Base-by-base conservation (phyloP, 345 rosid genomes). In the Salix arbutifolia region DNA sequence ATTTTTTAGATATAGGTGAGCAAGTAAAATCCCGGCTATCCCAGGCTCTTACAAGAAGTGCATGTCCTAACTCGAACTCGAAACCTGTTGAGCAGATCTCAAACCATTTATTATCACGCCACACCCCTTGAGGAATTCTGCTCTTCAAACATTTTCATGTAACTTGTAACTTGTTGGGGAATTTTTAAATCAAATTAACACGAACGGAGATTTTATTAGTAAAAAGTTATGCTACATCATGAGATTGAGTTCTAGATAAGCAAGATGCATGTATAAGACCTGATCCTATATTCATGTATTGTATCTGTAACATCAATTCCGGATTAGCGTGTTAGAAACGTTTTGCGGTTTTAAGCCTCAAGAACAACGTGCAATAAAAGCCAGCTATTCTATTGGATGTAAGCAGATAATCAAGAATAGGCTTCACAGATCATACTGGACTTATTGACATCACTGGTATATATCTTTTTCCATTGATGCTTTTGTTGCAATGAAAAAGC, bases 261-360 rank as follows among this genome's bases (percentile, higher is more conserved):
- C 28, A 58, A 23, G 64, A 58, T 58, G 10, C 26, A 58, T 58
- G 64, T 25, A 58, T 11, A n/a, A 23, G 64, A 25, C 28, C 50
- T 46, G 17, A 11, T 46, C 18, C 13, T 42, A 11, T 42, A 11
- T 42, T 42, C 46, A 11, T 46, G 50, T 11, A 14, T 46, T 13
- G 13, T 46, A 14, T 46, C 50, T 13, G 50, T 46, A 46, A 31
- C 67, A 31, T 26, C 37, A 30, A 65, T 26, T 44, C 37, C 46
- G 6, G 21, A 8, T 6, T 68, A 26, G 44, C 85, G 79, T 78
- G 66, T 19, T 19, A 61, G 75, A 28, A 71, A 60, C 42, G 46
- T 37, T 46, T 53, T 72, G 78, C 61, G 50, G 75, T 69, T 40
- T 75, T 64, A 38, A 25, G 16, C 21, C 74, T 64, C 73, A 56